phyloP scores from a whole-genome alignment of 805 yeast genomes.

The Sporopachydermia lactativora region DNA sequence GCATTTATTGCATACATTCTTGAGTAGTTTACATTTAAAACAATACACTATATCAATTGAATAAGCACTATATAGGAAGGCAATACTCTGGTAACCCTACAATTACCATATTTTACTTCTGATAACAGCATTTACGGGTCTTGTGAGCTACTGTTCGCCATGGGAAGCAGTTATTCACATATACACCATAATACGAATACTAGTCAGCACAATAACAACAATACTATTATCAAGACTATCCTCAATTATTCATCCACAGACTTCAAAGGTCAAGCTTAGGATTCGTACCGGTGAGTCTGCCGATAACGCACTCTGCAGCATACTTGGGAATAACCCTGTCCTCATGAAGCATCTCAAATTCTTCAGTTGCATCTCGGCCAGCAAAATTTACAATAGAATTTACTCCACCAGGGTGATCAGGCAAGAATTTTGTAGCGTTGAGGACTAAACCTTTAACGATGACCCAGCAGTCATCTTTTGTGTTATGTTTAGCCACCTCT shows the following conservation, averaged over 20 bases:
- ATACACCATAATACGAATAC: too few species aligned
- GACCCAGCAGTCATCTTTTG: conserved; percentile 36
- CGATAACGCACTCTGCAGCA: conserved; percentile 34
- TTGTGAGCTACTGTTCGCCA: too few species aligned
- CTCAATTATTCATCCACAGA: conserved; percentile 2
- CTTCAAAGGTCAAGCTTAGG: conserved; percentile 26
- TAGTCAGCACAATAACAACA: too few species aligned
- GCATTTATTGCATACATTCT: too few species aligned
- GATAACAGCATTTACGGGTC: too few species aligned
- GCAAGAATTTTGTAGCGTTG: conserved; percentile 30
- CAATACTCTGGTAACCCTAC: too few species aligned
- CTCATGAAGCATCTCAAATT: conserved; percentile 40
- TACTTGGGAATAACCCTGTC: conserved; percentile 38
- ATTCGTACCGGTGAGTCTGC: conserved; percentile 31
- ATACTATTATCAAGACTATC: not conserved
- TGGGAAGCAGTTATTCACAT: too few species aligned
- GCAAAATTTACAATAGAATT: conserved; percentile 35
- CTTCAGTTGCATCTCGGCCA: conserved; percentile 35
- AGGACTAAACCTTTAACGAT: conserved; percentile 35
- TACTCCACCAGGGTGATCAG: conserved; percentile 46
- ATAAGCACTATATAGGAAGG: too few species aligned
- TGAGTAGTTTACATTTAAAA: too few species aligned
- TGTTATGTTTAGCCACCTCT: conserved; percentile 35
- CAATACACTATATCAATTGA: too few species aligned
- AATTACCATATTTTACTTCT: too few species aligned